Percentiles rank a stretch among this genome's conserved stretches.
Conservation (phyloP, 1,284 basidiomycete genomes). For the Testicularia cyperi region DNA sequence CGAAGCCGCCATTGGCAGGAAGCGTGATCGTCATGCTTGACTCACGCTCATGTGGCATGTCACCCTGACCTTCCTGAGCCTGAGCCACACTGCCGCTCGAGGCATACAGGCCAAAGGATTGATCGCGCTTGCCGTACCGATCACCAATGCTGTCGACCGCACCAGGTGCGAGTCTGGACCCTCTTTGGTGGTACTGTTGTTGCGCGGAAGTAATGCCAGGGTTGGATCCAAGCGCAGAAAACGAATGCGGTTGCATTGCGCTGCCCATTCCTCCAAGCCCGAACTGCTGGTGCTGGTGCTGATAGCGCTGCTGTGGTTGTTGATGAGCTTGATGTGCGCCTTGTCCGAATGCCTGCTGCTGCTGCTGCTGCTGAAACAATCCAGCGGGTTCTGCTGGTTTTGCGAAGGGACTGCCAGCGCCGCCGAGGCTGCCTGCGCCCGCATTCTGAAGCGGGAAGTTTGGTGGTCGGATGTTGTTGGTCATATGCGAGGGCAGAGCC, state of each 20-base stretch:
- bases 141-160: no score
- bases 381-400: no score
- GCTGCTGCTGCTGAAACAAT: slow-evolving; percentile 2
- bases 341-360: slow-evolving; percentile 3
- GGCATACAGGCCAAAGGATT: no score
- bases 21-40: slow-evolving; percentile 30
- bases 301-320: slow-evolving; percentile 12
- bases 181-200: background rate
- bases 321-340: slow-evolving; percentile 9
- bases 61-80: no score
- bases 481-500: slow-evolving; percentile 46
- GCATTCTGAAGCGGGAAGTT: slow-evolving; percentile 10
- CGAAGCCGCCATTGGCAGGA: slow-evolving; percentile 18
- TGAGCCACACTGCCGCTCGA: no score
- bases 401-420: slow-evolving; percentile 1
- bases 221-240: slow-evolving; percentile 21
- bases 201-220: no score
- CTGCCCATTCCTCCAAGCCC: no score
- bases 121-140: no score
- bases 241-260: slow-evolving; percentile 7
- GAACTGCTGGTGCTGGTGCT: slow-evolving; percentile 6
- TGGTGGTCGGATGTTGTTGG: slow-evolving; percentile 25
- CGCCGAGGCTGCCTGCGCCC: no score
- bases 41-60: no score
- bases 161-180: no score